phyloP scores from a whole-genome alignment of 2,329 filamentous ascomycete genomes.

The Celoporthe dispersa region DNA sequence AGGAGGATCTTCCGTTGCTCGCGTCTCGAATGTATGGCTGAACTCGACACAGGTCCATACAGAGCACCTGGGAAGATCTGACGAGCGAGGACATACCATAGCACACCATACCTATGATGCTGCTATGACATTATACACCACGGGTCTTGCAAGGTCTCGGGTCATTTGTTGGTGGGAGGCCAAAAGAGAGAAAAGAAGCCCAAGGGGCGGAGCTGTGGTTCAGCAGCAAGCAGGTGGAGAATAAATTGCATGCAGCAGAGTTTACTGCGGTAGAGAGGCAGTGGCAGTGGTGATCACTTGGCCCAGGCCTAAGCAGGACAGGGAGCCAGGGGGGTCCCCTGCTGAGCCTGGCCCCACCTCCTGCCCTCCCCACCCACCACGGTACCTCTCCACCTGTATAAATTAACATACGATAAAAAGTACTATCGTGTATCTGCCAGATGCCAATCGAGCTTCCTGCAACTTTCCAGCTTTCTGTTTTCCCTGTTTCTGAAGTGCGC shows the following conservation, averaged over 20 bases:
- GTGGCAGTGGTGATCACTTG: background rate
- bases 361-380: background rate
- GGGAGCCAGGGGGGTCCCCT: background rate
- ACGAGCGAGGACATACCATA: background rate
- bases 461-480: background rate
- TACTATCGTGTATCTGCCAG: constrained; percentile 5
- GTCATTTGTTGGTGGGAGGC: background rate
- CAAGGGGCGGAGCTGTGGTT: background rate
- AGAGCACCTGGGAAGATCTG: background rate
- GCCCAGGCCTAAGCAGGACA: background rate
- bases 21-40: background rate
- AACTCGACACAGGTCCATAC: background rate
- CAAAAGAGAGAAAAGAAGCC: background rate
- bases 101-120: background rate
- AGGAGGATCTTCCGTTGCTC: background rate
- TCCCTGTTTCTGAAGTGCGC: constrained; percentile 25
- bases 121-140: background rate
- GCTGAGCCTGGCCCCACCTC: background rate
- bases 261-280: background rate
- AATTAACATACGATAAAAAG: background rate
- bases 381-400: background rate
- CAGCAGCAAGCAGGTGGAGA: background rate
- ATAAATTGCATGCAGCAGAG: constrained; percentile 4
- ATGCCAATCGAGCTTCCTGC: background rate
- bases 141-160: background rate